These are phyloP conservation scores for Epicoccum sorghinum DNA, from an alignment of 2,329 filamentous ascomycete genomes.

Conservation along the genomic window DNA sequence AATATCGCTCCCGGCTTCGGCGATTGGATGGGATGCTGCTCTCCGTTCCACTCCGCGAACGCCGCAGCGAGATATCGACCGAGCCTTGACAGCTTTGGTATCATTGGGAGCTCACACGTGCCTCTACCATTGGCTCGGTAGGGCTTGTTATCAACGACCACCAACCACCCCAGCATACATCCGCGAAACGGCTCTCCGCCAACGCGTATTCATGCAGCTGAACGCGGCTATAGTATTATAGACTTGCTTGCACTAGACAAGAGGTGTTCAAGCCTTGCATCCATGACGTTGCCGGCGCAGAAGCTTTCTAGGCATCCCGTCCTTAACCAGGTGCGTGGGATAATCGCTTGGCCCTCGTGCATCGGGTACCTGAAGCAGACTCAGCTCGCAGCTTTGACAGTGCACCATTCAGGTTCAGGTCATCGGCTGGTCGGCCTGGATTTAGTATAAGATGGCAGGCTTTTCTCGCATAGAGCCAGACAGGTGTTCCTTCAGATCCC, in stretches of 20 bases:
- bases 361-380: constrained; percentile 3
- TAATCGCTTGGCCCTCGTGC: constrained; percentile 10
- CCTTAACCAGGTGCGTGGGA: constrained; percentile 12
- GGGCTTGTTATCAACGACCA: constrained; percentile 7
- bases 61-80: background rate
- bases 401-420: background rate
- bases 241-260: constrained; percentile 13
- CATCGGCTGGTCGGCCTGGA: background rate
- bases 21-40: background rate
- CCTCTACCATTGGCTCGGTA: constrained; percentile 12
- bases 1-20: background rate
- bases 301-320: constrained; percentile 6
- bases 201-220: constrained; percentile 4
- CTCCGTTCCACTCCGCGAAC: background rate
- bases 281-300: constrained; percentile 4
- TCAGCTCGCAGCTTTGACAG: background rate
- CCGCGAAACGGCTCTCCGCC: background rate
- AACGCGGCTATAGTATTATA: constrained; percentile 6
- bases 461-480: background rate
- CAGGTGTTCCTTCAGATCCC: background rate
- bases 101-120: constrained; percentile 10
- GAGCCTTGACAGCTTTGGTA: background rate
- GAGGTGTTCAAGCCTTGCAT: constrained; percentile 7
- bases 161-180: constrained; percentile 4
- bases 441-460: constrained; percentile 10